Base-by-base conservation (phyloP, 1,284 basidiomycete species). In the Inonotus hispidus region DNA sequence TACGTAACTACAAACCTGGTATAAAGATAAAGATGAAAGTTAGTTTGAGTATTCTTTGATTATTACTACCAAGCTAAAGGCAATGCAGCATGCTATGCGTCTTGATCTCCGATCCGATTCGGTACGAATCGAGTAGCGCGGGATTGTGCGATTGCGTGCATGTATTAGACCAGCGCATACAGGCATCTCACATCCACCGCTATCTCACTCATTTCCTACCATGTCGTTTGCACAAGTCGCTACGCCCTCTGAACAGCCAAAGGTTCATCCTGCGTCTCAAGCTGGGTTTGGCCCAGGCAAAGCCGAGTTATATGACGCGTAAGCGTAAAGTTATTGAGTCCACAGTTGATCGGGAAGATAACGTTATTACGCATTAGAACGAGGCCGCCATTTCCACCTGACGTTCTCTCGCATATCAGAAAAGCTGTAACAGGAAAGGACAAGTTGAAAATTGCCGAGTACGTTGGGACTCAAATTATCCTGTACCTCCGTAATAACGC, bases 301-400 rank as follows among this genome's bases (percentile, higher is more conserved):
- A 25, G 69, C 68, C 56, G 69, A 68, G 35, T 63, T 66, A 3
- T 71, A 71, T 52, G 69, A 71, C 54, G 65, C 63, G 66, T 68
- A 52, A 14, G 63, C 32, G 8, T 32, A 21, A 13, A 32, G 27
- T 16, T 52, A 16, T 45, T 27, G 19, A n/a, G 14, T 29, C 16
- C 27, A n/a, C 7, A 2, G n/a, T n/a, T 19, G 21, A 7, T 38
- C 19, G 35, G 16, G 16, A 43, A 23, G 43, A 53, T 56, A 25
- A 39, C 38, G 21, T 21, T 5, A 14, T 21, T 5, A 13, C 16
- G n/a, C 14, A 16, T 27, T 54, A 68, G 66, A 41, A 66, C 66
- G 14, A 62, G 71, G 10, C 69, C 70, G 11, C 63, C 65, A 14
- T 72, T 71, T 58, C 68, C 69, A 3, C 23, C 58, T 16, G 52